A percentile compares a stretch with the other conserved stretches of the same genome.
phyloP scores from a whole-genome alignment of 345 rosid genomes.

The Crucihimalaya himalaica region DNA sequence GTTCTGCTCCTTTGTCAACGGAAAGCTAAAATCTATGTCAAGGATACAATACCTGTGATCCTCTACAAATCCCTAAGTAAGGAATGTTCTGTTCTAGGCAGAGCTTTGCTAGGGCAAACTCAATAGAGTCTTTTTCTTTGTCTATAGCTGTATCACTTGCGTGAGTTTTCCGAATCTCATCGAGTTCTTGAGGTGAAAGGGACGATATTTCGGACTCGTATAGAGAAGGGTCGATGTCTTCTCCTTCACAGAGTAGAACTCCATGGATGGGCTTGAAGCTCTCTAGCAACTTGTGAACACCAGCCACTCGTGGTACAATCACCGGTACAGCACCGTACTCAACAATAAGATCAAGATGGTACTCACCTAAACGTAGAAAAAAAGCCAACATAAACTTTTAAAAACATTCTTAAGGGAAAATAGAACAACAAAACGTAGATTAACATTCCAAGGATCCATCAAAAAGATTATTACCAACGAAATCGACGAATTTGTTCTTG shows the following conservation, averaged over 20 bases:
- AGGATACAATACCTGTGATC: constrained; percentile 45
- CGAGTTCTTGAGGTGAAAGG: constrained; percentile 65
- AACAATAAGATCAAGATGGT: constrained; percentile 88
- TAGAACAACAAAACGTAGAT: background rate
- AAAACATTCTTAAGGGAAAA: background rate
- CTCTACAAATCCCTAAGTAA: constrained; percentile 81
- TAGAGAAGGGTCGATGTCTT: constrained; percentile 83
- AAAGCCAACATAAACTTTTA: background rate
- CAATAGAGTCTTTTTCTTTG: constrained; percentile 78
- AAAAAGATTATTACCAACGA: constrained; percentile 54
- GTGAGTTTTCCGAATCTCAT: constrained; percentile 67
- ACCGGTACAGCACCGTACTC: constrained; percentile 81
- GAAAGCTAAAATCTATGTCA: background rate
- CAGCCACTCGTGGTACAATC: constrained; percentile 76
- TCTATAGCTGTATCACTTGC: constrained; percentile 73
- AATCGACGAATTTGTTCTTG: constrained; percentile 88
- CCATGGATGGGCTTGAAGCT: constrained; percentile 95
- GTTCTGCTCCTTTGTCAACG: background rate
- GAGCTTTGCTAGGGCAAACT: constrained; percentile 68
- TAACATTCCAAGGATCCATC: background rate
- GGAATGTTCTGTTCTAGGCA: constrained; percentile 88
- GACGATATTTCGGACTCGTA: constrained; percentile 53
- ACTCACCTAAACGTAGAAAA: constrained; percentile 62
- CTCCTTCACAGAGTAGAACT: constrained; percentile 91
- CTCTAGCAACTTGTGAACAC: constrained; percentile 68